These are phyloP conservation scores for Porpolomopsis calyptriformis DNA, from an alignment of 768 basidiomycete species.

Conservation along the genomic window DNA sequence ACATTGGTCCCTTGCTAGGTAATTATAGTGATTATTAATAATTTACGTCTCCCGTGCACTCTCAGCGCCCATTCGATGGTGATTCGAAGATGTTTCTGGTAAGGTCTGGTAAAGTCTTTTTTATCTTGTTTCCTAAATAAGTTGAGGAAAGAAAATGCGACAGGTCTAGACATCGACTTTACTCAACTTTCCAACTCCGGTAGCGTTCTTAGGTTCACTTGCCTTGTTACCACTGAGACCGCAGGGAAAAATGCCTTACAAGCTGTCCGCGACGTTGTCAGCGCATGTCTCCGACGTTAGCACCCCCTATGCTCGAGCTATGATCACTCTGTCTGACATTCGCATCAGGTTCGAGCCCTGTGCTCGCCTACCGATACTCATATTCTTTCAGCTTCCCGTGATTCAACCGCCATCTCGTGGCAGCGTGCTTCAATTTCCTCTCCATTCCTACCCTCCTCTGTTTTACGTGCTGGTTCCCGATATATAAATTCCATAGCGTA, in stretches of 20 bases:
- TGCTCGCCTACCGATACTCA: slow-evolving; percentile 65
- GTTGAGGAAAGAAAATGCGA: too few relatives aligned
- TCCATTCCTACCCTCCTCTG: slow-evolving; percentile 43
- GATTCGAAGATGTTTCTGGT: too few relatives aligned
- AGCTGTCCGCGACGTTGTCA: slow-evolving; percentile 60
- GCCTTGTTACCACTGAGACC: slow-evolving; percentile 1
- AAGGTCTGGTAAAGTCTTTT: too few relatives aligned
- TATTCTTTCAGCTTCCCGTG: slow-evolving; percentile 84
- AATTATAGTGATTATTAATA: background rate
- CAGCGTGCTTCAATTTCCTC: slow-evolving; percentile 36
- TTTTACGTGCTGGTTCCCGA: slow-evolving; percentile 55
- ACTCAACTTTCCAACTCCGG: slow-evolving; percentile 22
- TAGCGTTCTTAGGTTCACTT: slow-evolving; percentile 10
- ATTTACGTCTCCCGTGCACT: background rate
- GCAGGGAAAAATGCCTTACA: slow-evolving; percentile 49
- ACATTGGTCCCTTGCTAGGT: slow-evolving; percentile 43
- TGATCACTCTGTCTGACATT: slow-evolving; percentile 12
- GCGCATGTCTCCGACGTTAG: slow-evolving; percentile 70
- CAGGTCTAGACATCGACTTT: background rate
- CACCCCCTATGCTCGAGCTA: slow-evolving; percentile 11
- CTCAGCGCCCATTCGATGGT: too few relatives aligned
- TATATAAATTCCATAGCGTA: slow-evolving; percentile 79
- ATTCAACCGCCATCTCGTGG: slow-evolving; percentile 87
- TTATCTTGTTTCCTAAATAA: too few relatives aligned
- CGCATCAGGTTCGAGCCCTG: slow-evolving; percentile 69